phyloP scores from a whole-genome alignment of 1,284 basidiomycete species.

The Irpex sp. region DNA sequence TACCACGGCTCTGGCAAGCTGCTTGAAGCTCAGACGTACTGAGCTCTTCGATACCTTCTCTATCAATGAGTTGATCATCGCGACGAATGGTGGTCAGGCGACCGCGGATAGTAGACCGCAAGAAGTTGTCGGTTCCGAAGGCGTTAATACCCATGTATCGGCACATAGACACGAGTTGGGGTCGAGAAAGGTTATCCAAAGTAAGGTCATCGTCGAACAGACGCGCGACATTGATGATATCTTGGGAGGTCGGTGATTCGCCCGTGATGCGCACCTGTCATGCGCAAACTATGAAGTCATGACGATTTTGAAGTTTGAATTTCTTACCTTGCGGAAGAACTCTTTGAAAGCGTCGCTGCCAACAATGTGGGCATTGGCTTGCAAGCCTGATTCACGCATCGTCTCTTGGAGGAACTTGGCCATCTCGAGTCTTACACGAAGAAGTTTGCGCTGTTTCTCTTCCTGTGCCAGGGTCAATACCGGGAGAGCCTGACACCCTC shows the following conservation, averaged over 20 bases:
- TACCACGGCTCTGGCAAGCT: constrained; percentile 93
- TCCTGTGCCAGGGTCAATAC: constrained; percentile 51
- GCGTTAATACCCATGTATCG: constrained; percentile 98
- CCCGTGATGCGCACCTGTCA: constrained; percentile 87
- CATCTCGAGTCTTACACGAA: constrained; percentile 96
- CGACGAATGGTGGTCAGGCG: constrained; percentile 83
- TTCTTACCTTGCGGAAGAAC: constrained; percentile 90
- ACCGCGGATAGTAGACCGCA: constrained; percentile 89
- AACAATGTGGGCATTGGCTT: constrained; percentile 88
- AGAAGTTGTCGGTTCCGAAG: constrained; percentile 98
- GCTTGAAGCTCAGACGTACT: constrained; percentile 87
- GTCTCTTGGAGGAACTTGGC: constrained; percentile 99
- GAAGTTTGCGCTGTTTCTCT: constrained; percentile 94
- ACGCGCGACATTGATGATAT: constrained; percentile 93
- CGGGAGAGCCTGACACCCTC: neutral
- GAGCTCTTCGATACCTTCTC: constrained; percentile 90
- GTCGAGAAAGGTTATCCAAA: constrained; percentile 95
- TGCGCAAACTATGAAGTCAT: constrained; percentile 1
- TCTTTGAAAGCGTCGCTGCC: constrained; percentile 97
- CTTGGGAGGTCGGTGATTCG: constrained; percentile 84
- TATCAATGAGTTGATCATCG: constrained; percentile 91
- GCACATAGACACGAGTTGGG: constrained; percentile 96
- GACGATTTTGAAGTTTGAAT: constrained; percentile 1
- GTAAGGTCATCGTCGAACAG: constrained; percentile 98
- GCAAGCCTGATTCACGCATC: constrained; percentile 89